Evolutionary conservation across 306 rosid species (phyloP).

Genomic region (Sphenostylis stenocarpa): DNA sequence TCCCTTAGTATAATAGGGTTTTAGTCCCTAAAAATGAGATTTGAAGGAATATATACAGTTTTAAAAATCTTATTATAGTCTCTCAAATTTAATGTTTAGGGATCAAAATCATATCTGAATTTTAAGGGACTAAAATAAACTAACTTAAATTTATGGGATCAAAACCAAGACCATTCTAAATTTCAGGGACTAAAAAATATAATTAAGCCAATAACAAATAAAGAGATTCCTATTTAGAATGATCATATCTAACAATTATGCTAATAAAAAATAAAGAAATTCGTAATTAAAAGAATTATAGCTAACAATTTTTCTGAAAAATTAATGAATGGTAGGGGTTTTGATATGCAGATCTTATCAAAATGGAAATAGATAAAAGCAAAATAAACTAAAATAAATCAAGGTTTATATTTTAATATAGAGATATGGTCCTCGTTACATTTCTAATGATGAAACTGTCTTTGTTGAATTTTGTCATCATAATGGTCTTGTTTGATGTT

Average conservation of each 20-base stretch:
- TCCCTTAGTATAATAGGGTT: no score
- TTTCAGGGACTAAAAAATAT: no score
- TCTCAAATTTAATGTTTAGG: no score
- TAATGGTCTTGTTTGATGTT: slow-evolving; percentile 34
- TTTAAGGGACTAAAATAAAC: no score
- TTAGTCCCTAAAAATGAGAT: no score
- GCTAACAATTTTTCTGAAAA: not conserved
- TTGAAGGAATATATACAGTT: no score
- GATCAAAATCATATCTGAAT: no score
- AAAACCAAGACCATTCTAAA: no score
- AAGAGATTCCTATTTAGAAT: not conserved
- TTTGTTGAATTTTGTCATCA: not conserved
- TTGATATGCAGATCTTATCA: not conserved
- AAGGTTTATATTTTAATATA: not conserved
- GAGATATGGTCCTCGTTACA: not conserved
- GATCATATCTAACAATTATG: no score
- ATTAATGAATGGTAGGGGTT: not conserved
- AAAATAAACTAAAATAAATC: not conserved
- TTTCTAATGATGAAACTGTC: not conserved
- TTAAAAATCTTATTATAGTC: no score
- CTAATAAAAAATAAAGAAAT: not conserved
- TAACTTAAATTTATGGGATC: no score
- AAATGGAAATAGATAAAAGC: not conserved
- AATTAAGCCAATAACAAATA: no score
- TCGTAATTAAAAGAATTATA: not conserved